Conservation (phyloP, 2,329 filamentous ascomycete genomes). For the Neobulgaria alba region DNA sequence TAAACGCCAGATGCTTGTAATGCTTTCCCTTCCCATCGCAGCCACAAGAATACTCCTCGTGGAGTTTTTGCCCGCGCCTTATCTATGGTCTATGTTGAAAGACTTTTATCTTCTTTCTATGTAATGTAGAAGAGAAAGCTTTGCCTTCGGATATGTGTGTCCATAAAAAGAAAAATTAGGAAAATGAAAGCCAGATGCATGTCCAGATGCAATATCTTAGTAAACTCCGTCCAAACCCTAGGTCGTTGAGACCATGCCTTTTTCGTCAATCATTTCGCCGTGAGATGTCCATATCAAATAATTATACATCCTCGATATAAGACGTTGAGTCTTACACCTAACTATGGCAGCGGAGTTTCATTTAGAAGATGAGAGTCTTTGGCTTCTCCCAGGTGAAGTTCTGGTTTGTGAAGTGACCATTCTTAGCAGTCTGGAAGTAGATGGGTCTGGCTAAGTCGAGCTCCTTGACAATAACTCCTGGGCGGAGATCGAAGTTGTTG, state of each 20-base stretch:
- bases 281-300: constrained; percentile 22
- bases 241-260: constrained; percentile 30
- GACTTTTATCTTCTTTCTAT: constrained; percentile 26
- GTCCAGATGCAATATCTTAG: constrained; percentile 12
- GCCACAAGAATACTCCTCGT: constrained; percentile 5
- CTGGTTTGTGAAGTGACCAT: constrained; percentile 99
- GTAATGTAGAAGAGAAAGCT: constrained; percentile 15
- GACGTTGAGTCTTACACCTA: constrained; percentile 29
- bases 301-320: constrained; percentile 10
- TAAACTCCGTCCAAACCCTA: constrained; percentile 21
- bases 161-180: constrained; percentile 4
- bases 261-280: constrained; percentile 28
- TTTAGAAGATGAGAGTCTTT: constrained; percentile 86
- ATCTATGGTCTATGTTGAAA: constrained; percentile 33
- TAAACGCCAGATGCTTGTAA: constrained; percentile 28
- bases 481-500: constrained; percentile 94
- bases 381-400: constrained; percentile 97
- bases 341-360: constrained; percentile 21
- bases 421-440: constrained; percentile 98
- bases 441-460: constrained; percentile 86
- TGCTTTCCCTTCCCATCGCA: constrained; percentile 23
- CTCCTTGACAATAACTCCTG: constrained; percentile 97
- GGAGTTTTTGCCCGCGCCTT: constrained; percentile 12
- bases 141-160: constrained; percentile 6
- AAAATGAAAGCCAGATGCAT: constrained; percentile 9